Evolutionary conservation across 1,284 basidiomycete species (phyloP).

Genomic region (Abortiporus biennis): DNA sequence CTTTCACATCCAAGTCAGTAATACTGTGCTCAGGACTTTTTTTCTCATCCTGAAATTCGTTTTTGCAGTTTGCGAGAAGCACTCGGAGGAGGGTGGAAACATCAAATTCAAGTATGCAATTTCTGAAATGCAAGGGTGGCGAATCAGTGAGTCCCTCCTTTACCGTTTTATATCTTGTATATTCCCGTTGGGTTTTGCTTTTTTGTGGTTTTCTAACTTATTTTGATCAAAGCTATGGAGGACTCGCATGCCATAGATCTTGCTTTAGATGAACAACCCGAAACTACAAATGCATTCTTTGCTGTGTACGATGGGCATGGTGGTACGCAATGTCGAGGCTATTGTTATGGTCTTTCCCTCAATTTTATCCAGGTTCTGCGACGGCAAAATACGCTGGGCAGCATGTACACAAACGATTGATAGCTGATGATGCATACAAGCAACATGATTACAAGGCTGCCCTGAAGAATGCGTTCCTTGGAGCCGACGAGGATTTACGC

Average conservation of each 20-base stretch:
- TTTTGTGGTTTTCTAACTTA: no score
- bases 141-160: constrained; percentile 82
- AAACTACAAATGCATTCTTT: constrained; percentile 75
- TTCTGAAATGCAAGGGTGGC: constrained; percentile 99
- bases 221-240: constrained; percentile 90
- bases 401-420: constrained; percentile 81
- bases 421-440: constrained; percentile 70
- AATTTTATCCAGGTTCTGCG: constrained; percentile 56
- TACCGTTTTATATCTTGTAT: no score
- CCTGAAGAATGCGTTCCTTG: constrained; percentile 86
- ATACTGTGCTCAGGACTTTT: constrained; percentile 5
- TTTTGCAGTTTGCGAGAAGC: constrained; percentile 89
- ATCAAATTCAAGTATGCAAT: constrained; percentile 77
- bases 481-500: constrained; percentile 91
- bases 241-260: constrained; percentile 90
- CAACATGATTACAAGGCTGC: constrained; percentile 69
- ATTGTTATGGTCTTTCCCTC: constrained; percentile 3
- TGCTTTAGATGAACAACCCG: constrained; percentile 47
- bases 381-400: constrained; percentile 91
- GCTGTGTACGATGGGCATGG: constrained; percentile 99
- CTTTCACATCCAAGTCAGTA: constrained; percentile 61
- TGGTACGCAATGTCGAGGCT: constrained; percentile 42
- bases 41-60: no score
- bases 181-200: no score
- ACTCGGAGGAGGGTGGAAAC: constrained; percentile 75